phyloP scores from a whole-genome alignment of 1,139 yeast genomes.

The Protomyces inundatus region DNA sequence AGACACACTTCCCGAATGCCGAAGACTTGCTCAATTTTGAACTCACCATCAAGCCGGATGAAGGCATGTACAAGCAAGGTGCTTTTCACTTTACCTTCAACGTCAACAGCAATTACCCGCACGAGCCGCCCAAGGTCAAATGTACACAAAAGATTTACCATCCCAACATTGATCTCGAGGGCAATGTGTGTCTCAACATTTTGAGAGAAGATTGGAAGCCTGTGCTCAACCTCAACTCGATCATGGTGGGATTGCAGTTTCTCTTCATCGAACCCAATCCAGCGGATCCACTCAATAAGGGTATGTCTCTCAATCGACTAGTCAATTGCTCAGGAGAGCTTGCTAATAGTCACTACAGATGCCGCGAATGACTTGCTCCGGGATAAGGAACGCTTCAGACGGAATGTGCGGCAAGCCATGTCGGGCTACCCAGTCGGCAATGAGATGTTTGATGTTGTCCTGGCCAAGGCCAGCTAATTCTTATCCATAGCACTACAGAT shows the following conservation, averaged over 20 bases:
- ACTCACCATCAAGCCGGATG: constrained; percentile 62
- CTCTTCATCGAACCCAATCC: constrained; percentile 87
- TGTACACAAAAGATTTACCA: constrained; percentile 59
- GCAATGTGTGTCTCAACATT: constrained; percentile 86
- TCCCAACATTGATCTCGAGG: constrained; percentile 86
- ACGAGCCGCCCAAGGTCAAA: constrained; percentile 72
- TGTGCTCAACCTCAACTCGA: constrained; percentile 72
- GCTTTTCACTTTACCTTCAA: constrained; percentile 59
- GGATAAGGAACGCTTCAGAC: constrained; percentile 52
- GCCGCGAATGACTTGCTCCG: constrained; percentile 74
- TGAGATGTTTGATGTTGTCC: constrained; percentile 50
- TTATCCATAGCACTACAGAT: neutral
- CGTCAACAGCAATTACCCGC: constrained; percentile 73
- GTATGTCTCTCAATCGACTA: constrained; percentile 21
- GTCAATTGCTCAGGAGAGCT: neutral
- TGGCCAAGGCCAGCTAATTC: neutral
- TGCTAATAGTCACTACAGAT: constrained; percentile 36
- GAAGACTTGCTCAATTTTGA: constrained; percentile 57
- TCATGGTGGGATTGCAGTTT: constrained; percentile 78
- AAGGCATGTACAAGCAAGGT: constrained; percentile 67
- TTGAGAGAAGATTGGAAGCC: constrained; percentile 96
- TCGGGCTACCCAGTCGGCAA: constrained; percentile 61
- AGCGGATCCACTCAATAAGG: constrained; percentile 82
- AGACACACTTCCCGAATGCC: constrained; percentile 53
- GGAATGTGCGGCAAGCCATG: constrained; percentile 62